Conservation (phyloP, 495 filamentous ascomycete genomes). For the Xylaria longipes region DNA sequence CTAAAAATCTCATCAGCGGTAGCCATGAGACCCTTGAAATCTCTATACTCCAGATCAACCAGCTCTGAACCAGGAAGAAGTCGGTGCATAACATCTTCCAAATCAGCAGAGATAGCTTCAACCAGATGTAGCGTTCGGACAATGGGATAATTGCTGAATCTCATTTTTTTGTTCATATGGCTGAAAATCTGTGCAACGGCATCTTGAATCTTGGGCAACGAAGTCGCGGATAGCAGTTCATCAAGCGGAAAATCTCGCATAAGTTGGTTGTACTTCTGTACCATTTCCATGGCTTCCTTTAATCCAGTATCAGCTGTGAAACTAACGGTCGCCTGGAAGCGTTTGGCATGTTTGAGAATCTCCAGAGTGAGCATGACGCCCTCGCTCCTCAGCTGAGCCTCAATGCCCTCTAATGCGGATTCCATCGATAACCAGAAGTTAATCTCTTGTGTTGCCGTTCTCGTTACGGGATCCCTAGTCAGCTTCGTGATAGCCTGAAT, state of each 20-base stretch:
- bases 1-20: slow-evolving; percentile 84
- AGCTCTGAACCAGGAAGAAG: slow-evolving; percentile 85
- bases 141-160: slow-evolving; percentile 93
- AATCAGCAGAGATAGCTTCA: slow-evolving; percentile 93
- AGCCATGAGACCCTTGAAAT: slow-evolving; percentile 85
- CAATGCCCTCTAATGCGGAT: slow-evolving; percentile 85
- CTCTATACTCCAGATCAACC: slow-evolving; percentile 88
- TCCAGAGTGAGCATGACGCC: slow-evolving; percentile 93
- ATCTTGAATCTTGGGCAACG: slow-evolving; percentile 87
- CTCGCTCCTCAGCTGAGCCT: slow-evolving; percentile 82
- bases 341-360: slow-evolving; percentile 91
- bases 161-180: slow-evolving; percentile 95
- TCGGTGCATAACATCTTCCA: slow-evolving; percentile 83
- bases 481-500: slow-evolving; percentile 97
- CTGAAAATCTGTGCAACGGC: slow-evolving; percentile 85
- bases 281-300: slow-evolving; percentile 91
- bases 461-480: slow-evolving; percentile 83
- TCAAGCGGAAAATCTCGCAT: slow-evolving; percentile 98
- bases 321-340: slow-evolving; percentile 94
- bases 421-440: slow-evolving; percentile 99
- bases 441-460: slow-evolving; percentile 93
- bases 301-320: slow-evolving; percentile 94
- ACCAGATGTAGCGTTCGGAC: slow-evolving; percentile 91
- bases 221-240: slow-evolving; percentile 90
- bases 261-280: slow-evolving; percentile 97